Percentiles rank a stretch among this genome's conserved stretches.
These are phyloP conservation scores for Mycena albidolilacea DNA, from an alignment of 768 basidiomycete species.

Conservation along the genomic window DNA sequence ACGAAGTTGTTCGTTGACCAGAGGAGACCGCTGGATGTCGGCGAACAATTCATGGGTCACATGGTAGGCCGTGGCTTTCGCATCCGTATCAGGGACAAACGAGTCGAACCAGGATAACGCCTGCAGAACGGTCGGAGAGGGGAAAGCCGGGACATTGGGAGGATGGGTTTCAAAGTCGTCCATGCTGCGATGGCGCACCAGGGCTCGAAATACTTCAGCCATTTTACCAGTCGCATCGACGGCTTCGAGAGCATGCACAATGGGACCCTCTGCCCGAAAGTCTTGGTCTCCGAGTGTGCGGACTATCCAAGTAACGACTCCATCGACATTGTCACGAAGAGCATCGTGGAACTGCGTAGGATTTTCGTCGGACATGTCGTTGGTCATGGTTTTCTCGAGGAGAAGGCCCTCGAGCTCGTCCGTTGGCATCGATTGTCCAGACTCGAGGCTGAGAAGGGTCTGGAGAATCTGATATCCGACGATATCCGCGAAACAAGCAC, in stretches of 20 bases:
- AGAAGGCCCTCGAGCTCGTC: conserved; percentile 55
- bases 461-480: conserved; percentile 73
- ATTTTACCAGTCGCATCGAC: conserved; percentile 54
- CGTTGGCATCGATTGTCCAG: conserved; percentile 39
- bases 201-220: conserved; percentile 60
- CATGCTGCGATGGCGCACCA: conserved; percentile 67
- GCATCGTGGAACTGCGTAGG: conserved; percentile 51
- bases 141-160: conserved; percentile 77
- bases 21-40: conserved; percentile 72
- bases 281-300: conserved; percentile 80
- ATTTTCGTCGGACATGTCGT: conserved; percentile 46
- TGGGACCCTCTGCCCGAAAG: conserved; percentile 64
- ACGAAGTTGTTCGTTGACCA: conserved; percentile 89
- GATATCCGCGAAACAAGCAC: conserved; percentile 78
- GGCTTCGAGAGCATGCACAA: conserved; percentile 60
- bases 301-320: conserved; percentile 71
- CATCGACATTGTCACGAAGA: conserved; percentile 65
- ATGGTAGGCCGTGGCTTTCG: conserved; percentile 80
- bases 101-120: conserved; percentile 74
- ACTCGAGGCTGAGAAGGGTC: conserved; percentile 54
- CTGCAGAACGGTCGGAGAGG: conserved; percentile 63
- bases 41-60: conserved; percentile 82
- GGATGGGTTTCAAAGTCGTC: conserved; percentile 68
- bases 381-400: conserved; percentile 48
- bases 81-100: conserved; percentile 57